These are phyloP conservation scores for Acer yangbiense DNA, from an alignment of 345 rosid species.

Conservation along the genomic window DNA sequence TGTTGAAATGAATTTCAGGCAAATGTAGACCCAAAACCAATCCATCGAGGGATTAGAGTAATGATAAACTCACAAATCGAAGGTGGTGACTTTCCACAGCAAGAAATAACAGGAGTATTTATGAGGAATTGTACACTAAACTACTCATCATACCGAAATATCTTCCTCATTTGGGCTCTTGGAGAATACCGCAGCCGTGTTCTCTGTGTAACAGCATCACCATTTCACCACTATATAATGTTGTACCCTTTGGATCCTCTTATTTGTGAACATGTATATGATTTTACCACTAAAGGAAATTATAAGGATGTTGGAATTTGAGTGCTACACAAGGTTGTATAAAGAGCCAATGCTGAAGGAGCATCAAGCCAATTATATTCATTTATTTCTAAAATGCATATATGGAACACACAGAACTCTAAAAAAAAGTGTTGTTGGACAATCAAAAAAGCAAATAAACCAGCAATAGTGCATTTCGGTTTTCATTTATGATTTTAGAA, in stretches of 20 bases:
- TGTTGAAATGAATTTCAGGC: slow-evolving; percentile 15
- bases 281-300: no score
- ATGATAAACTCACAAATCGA: slow-evolving; percentile 52
- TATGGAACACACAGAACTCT: no score
- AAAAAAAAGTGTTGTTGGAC: no score
- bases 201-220: slow-evolving; percentile 1
- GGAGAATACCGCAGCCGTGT: slow-evolving; percentile 41
- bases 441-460: background rate
- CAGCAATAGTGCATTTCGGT: background rate
- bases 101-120: slow-evolving; percentile 49
- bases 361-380: no score
- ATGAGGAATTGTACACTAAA: slow-evolving; percentile 48
- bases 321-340: background rate
- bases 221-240: no score
- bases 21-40: slow-evolving; percentile 37
- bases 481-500: background rate
- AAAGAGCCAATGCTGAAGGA: no score
- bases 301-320: background rate
- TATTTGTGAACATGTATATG: no score
- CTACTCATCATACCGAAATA: slow-evolving; percentile 49
- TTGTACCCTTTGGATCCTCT: no score
- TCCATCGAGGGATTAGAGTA: slow-evolving; percentile 44
- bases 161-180: slow-evolving; percentile 53
- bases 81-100: slow-evolving; percentile 64
- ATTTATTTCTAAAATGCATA: no score